Conservation (phyloP, 2,329 filamentous ascomycete species). For the Diaporthe humulicola region DNA sequence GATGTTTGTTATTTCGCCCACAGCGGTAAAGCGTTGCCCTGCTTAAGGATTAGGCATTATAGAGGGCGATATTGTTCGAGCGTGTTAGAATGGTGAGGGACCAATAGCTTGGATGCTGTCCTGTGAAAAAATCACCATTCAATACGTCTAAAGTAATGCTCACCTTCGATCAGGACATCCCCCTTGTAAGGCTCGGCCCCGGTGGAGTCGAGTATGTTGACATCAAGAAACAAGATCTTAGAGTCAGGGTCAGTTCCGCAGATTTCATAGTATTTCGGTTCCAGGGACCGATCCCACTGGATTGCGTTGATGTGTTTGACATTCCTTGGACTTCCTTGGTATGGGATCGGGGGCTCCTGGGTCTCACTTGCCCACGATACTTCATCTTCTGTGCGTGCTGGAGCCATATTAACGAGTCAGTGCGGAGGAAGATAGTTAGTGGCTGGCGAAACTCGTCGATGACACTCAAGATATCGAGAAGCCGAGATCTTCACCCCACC, state of each 20-base stretch:
- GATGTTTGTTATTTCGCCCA: slow-evolving; percentile 45
- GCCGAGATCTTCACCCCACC: not conserved
- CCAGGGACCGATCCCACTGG: slow-evolving; percentile 28
- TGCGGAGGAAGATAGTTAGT: accelerated
- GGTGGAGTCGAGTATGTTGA: slow-evolving; percentile 50
- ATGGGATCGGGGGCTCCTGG: not conserved
- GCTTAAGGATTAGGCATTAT: not conserved
- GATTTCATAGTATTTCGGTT: slow-evolving; percentile 36
- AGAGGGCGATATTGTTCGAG: not conserved
- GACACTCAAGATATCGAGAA: not conserved
- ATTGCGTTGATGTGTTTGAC: slow-evolving; percentile 12
- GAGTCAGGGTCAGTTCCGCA: slow-evolving; percentile 33
- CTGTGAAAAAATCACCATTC: too few species aligned
- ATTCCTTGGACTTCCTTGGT: not conserved
- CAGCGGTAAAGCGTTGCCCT: slow-evolving; percentile 44
- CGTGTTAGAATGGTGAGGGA: too few species aligned
- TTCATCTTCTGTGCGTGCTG: not conserved
- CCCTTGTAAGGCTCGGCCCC: slow-evolving; percentile 47
- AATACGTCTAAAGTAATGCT: not conserved
- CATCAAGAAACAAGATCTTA: slow-evolving; percentile 48
- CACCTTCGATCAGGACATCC: slow-evolving; percentile 48
- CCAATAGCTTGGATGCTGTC: too few species aligned
- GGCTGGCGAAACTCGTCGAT: not conserved
- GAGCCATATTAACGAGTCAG: not conserved
- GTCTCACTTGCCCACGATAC: not conserved